These are phyloP conservation scores for Yamadazyma epiphylla DNA, from an alignment of 1,139 yeast genomes.

Conservation along the genomic window DNA sequence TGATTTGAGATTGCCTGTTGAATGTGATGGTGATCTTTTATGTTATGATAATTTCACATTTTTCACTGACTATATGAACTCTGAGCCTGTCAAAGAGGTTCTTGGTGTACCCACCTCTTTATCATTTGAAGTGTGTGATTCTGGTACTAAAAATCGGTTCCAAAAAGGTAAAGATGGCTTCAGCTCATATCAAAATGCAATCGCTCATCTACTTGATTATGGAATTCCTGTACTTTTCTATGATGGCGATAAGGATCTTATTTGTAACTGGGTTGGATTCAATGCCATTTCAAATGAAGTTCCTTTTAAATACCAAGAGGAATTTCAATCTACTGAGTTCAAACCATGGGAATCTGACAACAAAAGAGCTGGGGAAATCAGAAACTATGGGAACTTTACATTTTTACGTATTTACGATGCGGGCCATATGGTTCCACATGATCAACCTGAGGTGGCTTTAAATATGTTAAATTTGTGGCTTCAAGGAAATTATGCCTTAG, in stretches of 20 bases:
- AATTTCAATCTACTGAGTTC: conserved; percentile 20
- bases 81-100: conserved; percentile 49
- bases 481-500: conserved; percentile 36
- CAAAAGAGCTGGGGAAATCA: conserved; percentile 54
- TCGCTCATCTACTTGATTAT: conserved; percentile 54
- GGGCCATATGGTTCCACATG: conserved; percentile 76
- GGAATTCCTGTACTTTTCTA: conserved; percentile 37
- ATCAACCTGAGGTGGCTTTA: conserved; percentile 70
- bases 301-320: conserved; percentile 24
- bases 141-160: conserved; percentile 54
- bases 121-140: conserved; percentile 52
- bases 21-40: conserved; percentile 57
- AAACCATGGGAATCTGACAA: conserved; percentile 39
- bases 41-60: conserved; percentile 51
- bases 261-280: conserved; percentile 40
- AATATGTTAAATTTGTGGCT: conserved; percentile 82
- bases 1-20: conserved; percentile 81
- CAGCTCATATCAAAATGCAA: conserved; percentile 62
- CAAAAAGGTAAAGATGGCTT: conserved; percentile 56
- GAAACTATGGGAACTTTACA: conserved; percentile 50
- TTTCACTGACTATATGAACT: conserved; percentile 27
- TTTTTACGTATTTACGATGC: conserved; percentile 60
- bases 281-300: conserved; percentile 32
- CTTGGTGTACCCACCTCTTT: conserved; percentile 58
- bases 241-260: conserved; percentile 39